phyloP scores from a whole-genome alignment of 768 basidiomycete species.

The Mycena rebaudengoi region DNA sequence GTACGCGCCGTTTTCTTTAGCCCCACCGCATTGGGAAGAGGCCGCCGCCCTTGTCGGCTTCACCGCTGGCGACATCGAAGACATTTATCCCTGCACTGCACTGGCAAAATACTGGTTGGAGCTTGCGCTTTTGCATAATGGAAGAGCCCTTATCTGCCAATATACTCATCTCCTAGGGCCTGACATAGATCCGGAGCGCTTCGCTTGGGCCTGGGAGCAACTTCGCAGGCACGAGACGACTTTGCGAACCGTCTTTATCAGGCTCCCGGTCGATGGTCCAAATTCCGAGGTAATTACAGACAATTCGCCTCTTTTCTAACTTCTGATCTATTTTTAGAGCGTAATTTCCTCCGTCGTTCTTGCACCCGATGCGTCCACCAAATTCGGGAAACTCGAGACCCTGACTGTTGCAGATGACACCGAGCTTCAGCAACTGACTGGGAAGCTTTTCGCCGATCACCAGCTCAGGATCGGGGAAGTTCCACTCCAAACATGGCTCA shows the following conservation, averaged over 20 bases:
- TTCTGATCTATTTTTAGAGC: not conserved
- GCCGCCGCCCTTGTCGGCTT: not conserved
- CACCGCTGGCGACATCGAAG: not conserved
- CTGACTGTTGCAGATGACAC: not conserved
- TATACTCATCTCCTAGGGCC: not conserved
- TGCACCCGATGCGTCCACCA: not conserved
- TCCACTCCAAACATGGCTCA: not conserved
- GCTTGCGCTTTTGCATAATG: not conserved
- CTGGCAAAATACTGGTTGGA: slow-evolving; percentile 2
- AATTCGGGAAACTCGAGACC: not conserved
- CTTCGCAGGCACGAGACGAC: not conserved
- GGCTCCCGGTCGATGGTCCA: not conserved
- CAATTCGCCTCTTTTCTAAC: not conserved
- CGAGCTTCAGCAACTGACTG: not conserved
- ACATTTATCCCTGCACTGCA: not conserved
- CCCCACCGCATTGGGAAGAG: not conserved
- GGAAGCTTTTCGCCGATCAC: not conserved
- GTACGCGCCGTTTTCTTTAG: not conserved
- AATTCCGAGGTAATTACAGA: too few relatives aligned
- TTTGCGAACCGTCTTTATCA: not conserved
- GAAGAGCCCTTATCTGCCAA: not conserved
- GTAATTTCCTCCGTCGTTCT: not conserved
- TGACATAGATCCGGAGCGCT: slow-evolving; percentile 10
- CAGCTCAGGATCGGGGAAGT: not conserved
- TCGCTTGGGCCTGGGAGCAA: slow-evolving; percentile 4